Percentiles rank a stretch among this genome's conserved stretches.
Conservation (phyloP, 176 grass and related monocot genomes). For the Puya raimondii region DNA sequence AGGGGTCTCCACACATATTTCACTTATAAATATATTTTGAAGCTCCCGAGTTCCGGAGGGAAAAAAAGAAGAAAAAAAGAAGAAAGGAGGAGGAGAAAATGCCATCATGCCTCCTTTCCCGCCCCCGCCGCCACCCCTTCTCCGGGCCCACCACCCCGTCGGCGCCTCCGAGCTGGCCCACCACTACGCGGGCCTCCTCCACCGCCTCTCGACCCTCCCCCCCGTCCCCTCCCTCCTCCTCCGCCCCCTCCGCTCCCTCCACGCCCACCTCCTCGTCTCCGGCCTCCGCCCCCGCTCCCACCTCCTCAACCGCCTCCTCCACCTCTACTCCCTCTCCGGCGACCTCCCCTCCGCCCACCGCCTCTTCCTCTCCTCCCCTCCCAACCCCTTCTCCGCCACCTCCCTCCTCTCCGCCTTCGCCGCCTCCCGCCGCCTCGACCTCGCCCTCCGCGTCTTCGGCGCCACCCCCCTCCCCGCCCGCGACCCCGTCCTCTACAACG, state of each 20-base stretch:
- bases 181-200: constrained; percentile 27
- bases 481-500: constrained; percentile 81
- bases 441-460: constrained; percentile 53
- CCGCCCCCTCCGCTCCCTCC: constrained; percentile 47
- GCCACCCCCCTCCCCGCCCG: constrained; percentile 35
- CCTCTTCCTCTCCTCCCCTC: constrained; percentile 42
- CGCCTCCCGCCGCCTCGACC: constrained; percentile 37
- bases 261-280: constrained; percentile 62
- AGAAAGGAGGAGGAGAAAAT: not conserved
- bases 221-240: constrained; percentile 1
- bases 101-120: constrained; percentile 5
- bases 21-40: no score
- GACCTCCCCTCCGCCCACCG: constrained; percentile 47
- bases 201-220: constrained; percentile 11
- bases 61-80: no score
- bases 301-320: constrained; percentile 78
- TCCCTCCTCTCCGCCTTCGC: constrained; percentile 62
- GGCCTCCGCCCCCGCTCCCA: constrained; percentile 52
- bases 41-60: no score
- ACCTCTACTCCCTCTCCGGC: constrained; percentile 65
- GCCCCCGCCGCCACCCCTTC: constrained; percentile 27
- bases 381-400: constrained; percentile 39
- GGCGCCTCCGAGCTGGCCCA: constrained; percentile 30
- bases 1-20: no score
- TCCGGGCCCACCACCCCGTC: constrained; percentile 21